Conservation (phyloP, 73 alveolate genomes). For the Paramecium biaurelia region DNA sequence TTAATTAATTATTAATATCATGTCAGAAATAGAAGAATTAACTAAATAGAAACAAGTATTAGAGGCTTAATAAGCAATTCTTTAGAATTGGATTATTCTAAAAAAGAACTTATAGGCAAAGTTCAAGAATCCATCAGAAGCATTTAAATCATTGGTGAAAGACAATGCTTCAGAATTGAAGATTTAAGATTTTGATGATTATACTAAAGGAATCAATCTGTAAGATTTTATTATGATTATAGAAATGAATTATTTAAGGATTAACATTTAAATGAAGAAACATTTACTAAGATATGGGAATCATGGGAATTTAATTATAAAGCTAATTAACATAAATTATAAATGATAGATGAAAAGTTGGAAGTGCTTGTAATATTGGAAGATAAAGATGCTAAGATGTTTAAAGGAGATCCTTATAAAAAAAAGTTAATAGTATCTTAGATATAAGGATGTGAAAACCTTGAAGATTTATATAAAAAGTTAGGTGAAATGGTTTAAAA, state of each 20-base stretch:
- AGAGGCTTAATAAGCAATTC: background rate
- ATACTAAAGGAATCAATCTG: slow-evolving; percentile 11
- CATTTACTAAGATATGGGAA: slow-evolving; percentile 6
- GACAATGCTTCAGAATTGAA: background rate
- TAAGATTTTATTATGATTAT: background rate
- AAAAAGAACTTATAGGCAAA: background rate
- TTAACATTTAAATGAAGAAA: slow-evolving; percentile 1
- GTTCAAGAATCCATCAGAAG: slow-evolving; percentile 21
- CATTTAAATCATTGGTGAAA: background rate
- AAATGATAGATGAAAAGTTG: slow-evolving; percentile 18
- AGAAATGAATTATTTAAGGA: background rate
- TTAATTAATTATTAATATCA: background rate
- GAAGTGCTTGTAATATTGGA: background rate
- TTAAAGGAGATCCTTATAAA: background rate
- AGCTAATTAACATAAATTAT: slow-evolving; percentile 1
- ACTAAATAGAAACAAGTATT: background rate
- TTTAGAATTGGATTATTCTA: background rate
- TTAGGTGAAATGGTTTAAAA: slow-evolving; percentile 5
- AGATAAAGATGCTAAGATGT: background rate
- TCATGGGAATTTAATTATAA: background rate
- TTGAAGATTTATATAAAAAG: background rate
- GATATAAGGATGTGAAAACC: slow-evolving; percentile 16
- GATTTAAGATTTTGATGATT: background rate
- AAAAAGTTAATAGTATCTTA: slow-evolving; percentile 15
- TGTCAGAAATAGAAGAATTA: slow-evolving; percentile 16